phyloP scores from a whole-genome alignment of 495 filamentous ascomycete species.

The Penicillium parvum region DNA sequence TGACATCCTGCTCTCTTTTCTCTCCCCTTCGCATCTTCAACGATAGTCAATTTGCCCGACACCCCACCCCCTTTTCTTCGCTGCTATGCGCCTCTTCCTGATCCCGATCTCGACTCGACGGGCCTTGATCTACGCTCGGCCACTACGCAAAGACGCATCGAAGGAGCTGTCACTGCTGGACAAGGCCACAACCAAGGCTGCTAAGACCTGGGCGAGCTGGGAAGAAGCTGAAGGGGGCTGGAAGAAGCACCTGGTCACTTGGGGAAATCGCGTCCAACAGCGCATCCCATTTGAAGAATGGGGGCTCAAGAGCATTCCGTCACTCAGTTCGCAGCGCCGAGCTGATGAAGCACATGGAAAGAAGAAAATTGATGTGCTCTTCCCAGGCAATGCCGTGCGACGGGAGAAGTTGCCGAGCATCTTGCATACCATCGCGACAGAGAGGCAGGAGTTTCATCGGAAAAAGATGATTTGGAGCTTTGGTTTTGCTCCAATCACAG shows the following conservation, averaged over 20 bases:
- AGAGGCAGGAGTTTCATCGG: constrained; percentile 72
- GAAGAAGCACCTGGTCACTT: constrained; percentile 79
- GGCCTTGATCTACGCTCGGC: constrained; percentile 90
- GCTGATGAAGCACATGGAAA: constrained; percentile 59
- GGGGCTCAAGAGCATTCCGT: constrained; percentile 90
- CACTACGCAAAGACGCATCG: constrained; percentile 47
- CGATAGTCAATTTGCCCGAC: not conserved
- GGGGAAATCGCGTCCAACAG: constrained; percentile 80
- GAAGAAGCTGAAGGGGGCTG: constrained; percentile 78
- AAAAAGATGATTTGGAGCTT: constrained; percentile 75
- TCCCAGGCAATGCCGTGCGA: constrained; percentile 65
- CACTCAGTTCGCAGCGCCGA: constrained; percentile 62
- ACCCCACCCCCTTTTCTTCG: not conserved
- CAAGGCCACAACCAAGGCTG: constrained; percentile 60
- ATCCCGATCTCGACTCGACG: constrained; percentile 88
- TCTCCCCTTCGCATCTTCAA: not conserved
- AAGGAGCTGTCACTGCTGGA: constrained; percentile 56
- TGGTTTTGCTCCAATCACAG: constrained; percentile 75
- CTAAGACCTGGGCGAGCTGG: constrained; percentile 76
- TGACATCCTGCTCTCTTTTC: not conserved
- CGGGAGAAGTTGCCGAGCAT: constrained; percentile 55
- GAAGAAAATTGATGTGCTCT: constrained; percentile 70
- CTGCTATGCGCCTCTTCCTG: constrained; percentile 86
- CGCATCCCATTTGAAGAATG: constrained; percentile 96
- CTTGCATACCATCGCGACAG: constrained; percentile 63